A percentile compares a stretch with the other conserved stretches of the same genome.
These are phyloP conservation scores for Taiozyma onychis DNA, from an alignment of 1,139 yeast genomes.

Conservation along the genomic window DNA sequence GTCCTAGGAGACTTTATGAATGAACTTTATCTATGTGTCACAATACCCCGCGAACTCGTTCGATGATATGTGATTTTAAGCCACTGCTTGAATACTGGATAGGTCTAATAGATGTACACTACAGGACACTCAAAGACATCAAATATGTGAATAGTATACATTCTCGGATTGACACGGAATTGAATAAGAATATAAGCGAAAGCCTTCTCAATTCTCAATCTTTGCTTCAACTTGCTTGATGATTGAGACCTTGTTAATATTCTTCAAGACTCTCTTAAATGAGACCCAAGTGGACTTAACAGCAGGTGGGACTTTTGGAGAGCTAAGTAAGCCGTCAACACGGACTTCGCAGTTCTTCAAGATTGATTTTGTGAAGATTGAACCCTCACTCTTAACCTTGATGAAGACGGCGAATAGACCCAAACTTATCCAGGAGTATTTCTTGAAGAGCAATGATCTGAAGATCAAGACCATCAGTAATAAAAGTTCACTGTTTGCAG, in stretches of 20 bases:
- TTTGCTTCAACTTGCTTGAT: constrained; percentile 11
- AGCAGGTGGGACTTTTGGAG: constrained; percentile 51
- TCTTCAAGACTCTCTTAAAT: constrained; percentile 40
- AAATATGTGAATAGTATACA: background rate
- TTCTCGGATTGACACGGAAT: background rate
- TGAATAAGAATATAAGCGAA: background rate
- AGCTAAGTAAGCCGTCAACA: constrained; percentile 57
- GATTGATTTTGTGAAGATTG: constrained; percentile 66
- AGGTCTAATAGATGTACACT: background rate
- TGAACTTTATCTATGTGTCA: too few relatives aligned
- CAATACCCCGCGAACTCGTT: background rate
- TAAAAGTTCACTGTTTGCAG: constrained; percentile 64
- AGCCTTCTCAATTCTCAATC: background rate
- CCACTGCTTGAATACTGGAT: background rate
- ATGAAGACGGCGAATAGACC: constrained; percentile 58
- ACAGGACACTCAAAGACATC: background rate
- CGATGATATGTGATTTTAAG: background rate
- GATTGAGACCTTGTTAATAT: constrained; percentile 14
- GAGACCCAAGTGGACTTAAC: constrained; percentile 58
- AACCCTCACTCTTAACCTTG: constrained; percentile 73
- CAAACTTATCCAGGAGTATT: constrained; percentile 58
- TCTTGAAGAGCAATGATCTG: constrained; percentile 56
- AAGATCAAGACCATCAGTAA: constrained; percentile 45
- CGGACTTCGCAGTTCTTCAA: constrained; percentile 68
- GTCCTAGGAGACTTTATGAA: too few relatives aligned